phyloP scores from a whole-genome alignment of 106 monocot genomes.

The Iris macrosiphon region DNA sequence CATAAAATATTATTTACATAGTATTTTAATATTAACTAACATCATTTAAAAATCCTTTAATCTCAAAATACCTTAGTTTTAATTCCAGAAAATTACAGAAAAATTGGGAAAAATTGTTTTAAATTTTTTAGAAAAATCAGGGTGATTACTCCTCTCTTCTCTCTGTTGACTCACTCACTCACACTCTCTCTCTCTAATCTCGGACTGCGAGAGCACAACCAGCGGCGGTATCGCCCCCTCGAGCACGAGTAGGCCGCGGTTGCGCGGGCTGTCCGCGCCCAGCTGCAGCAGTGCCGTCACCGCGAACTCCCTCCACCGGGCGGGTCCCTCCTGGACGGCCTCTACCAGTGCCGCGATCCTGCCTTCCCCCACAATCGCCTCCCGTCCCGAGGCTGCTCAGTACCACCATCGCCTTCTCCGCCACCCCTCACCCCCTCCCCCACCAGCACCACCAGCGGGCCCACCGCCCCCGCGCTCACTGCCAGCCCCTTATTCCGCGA shows the following conservation, averaged over 20 bases:
- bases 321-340: constrained; percentile 60
- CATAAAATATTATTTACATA: no score
- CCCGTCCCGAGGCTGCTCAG: constrained; percentile 34
- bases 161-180: no score
- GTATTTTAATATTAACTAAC: no score
- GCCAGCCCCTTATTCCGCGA: constrained; percentile 68
- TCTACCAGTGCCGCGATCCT: constrained; percentile 64
- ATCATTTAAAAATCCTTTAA: no score
- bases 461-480: constrained; percentile 42
- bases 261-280: constrained; percentile 37
- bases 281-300: constrained; percentile 63
- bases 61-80: no score
- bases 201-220: constrained; percentile 67
- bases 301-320: constrained; percentile 63
- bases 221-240: constrained; percentile 88
- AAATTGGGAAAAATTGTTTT: no score
- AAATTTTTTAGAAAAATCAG: no score
- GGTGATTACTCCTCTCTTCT: no score
- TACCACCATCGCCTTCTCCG: constrained; percentile 56
- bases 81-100: no score
- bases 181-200: no score
- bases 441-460: constrained; percentile 34
- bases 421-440: constrained; percentile 28
- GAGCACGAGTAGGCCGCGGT: constrained; percentile 52
- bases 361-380: constrained; percentile 39